These are phyloP conservation scores for Antitrichia curtipendula DNA, from an alignment of 225 moss, liverwort and hornwort species.

Conservation along the genomic window DNA sequence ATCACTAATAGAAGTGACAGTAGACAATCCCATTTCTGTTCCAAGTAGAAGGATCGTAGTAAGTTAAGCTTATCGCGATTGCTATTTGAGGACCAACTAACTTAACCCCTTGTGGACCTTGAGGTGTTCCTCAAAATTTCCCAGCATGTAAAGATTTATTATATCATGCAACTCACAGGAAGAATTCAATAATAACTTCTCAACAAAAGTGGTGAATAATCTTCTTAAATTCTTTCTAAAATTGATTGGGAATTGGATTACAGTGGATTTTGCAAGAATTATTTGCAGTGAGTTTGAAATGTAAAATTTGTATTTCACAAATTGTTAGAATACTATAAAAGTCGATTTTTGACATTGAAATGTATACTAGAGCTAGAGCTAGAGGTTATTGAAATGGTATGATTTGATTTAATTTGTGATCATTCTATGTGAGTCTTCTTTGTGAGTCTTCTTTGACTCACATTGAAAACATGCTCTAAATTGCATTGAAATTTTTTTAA, in stretches of 20 bases:
- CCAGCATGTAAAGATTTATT: background rate
- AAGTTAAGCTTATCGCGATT: too few relatives aligned
- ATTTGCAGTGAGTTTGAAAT: background rate
- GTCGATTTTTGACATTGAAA: too few relatives aligned
- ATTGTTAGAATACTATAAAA: background rate
- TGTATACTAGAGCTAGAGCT: rapidly evolving
- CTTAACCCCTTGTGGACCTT: too few relatives aligned
- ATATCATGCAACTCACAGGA: background rate
- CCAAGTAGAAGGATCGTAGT: background rate
- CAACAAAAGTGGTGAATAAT: too few relatives aligned
- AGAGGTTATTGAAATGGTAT: background rate
- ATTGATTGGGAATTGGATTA: background rate
- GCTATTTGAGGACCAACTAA: background rate
- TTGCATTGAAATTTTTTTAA: background rate
- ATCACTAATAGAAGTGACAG: background rate
- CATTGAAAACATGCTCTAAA: too few relatives aligned
- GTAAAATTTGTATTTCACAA: rapidly evolving
- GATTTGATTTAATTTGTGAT: background rate
- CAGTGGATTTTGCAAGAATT: background rate
- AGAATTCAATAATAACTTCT: background rate
- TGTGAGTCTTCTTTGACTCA: background rate
- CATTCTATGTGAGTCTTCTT: too few relatives aligned
- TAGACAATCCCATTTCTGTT: background rate
- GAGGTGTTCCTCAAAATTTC: background rate
- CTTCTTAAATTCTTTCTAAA: background rate